Base-by-base conservation (phyloP, 1,284 basidiomycete species). In the Mycena sp. region DNA sequence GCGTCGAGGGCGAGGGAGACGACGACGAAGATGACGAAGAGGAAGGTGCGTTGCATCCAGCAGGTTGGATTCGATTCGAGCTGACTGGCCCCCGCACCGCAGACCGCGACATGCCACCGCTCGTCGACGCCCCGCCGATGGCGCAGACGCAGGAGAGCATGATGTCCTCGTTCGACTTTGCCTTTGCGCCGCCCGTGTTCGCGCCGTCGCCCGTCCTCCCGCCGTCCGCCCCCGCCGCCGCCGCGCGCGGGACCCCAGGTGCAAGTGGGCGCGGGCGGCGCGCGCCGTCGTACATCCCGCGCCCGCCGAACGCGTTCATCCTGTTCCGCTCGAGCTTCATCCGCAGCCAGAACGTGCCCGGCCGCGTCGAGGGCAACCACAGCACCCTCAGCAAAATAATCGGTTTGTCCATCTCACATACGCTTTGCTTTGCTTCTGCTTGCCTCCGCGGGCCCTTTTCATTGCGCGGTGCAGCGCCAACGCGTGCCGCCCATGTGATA, bases 271-370 rank as follows among this genome's bases (percentile, higher is more conserved):
- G 14, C 32, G 9, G 32, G 7, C 32, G 14, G 32, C 32, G 32
- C 9, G 9, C 9, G 32, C 32, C 9, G 32, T 14, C 9, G 32
- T 35, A 58, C 49, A 53, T 63, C 26, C 61, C 61, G 10, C 61
- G 61, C 19, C 94, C 94, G 0, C 89, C 92, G 2, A 95, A 96
- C 74, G 93, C 94, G 30, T 96, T 95, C 77, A 95, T 96, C 72
- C 84, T 96, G 70, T 96, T 94, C 79, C 88, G 94, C 52, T 92
- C 92, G 0, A 84, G 86, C 41, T 93, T 93, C 69, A 92, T 94
- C 70, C 87, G 89, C 71, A 84, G 83, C 45, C 88, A 89, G 62
- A 84, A 91, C 58, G 89, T 95, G 54, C 90, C 92, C 4, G 83
- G 87, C 5, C 86, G 86, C 41, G 87, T 94, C 38, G 91, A 94